These are phyloP conservation scores for Ophiognomonia clavigignenti-juglandacearum DNA, from an alignment of 2,329 filamentous ascomycete species.

Conservation along the genomic window DNA sequence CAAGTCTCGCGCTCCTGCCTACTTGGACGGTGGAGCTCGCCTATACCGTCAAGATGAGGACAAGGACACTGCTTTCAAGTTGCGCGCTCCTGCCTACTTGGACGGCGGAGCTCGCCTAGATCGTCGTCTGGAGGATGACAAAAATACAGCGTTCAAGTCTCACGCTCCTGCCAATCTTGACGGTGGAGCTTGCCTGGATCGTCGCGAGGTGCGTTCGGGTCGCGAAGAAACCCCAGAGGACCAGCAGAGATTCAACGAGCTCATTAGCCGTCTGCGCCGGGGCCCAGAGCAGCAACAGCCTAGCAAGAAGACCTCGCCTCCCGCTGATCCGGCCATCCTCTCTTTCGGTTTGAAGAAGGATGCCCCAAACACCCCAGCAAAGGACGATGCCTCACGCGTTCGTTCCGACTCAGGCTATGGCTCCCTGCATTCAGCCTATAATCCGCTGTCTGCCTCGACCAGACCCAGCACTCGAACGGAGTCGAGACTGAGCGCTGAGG, in stretches of 20 bases:
- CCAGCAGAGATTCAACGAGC: constrained; percentile 4
- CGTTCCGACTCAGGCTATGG: constrained; percentile 13
- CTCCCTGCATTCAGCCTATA: constrained; percentile 16
- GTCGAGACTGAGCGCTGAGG: background rate
- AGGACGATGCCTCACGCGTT: too few species aligned
- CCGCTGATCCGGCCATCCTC: constrained; percentile 7
- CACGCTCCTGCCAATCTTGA: too few species aligned
- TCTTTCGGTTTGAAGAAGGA: background rate
- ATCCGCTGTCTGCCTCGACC: background rate
- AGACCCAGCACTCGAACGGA: constrained; percentile 1
- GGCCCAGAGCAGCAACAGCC: background rate
- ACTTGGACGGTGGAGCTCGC: too few species aligned
- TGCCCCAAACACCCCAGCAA: background rate
- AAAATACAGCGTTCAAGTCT: too few species aligned
- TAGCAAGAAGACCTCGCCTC: background rate
- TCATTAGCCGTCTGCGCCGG: constrained; percentile 9
- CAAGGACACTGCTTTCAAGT: too few species aligned
- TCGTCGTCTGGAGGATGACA: too few species aligned
- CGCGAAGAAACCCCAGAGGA: constrained; percentile 3
- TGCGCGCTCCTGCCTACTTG: too few species aligned
- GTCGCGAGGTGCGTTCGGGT: too few species aligned
- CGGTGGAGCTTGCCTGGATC: too few species aligned
- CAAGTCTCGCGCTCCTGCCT: too few species aligned
- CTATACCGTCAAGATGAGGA: too few species aligned
- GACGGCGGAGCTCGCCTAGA: too few species aligned